phyloP scores from a whole-genome alignment of 805 yeast species.

The Hanseniaspora pseudoguilliermondii region DNA sequence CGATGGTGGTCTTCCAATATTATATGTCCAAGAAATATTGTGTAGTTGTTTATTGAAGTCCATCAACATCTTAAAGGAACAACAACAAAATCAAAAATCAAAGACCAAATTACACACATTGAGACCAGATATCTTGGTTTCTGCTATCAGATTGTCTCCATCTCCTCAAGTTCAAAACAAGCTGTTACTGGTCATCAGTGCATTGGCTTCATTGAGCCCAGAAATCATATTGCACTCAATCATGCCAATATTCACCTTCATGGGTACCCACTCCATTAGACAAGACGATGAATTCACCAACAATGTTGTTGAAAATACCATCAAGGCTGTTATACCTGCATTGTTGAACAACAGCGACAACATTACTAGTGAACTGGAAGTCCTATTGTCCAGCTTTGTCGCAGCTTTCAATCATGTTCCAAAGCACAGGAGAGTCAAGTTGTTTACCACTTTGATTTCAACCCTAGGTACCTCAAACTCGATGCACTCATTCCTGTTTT shows the following conservation, averaged over 20 bases:
- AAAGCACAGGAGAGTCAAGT: conserved; percentile 80
- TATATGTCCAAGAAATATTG: conserved; percentile 80
- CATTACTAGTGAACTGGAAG: conserved; percentile 57
- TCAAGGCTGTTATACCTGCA: conserved; percentile 82
- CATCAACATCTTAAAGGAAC: conserved; percentile 41
- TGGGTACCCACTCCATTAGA: conserved; percentile 95
- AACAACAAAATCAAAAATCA: conserved; percentile 16
- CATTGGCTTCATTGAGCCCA: conserved; percentile 77
- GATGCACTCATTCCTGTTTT: conserved; percentile 57
- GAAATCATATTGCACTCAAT: conserved; percentile 88
- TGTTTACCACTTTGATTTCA: conserved; percentile 64
- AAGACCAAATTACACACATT: conserved; percentile 49
- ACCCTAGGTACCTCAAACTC: conserved; percentile 60
- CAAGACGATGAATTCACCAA: conserved; percentile 94
- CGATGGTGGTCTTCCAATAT: conserved; percentile 83
- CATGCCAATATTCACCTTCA: conserved; percentile 98
- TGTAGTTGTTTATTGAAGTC: conserved; percentile 73
- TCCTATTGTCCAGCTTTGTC: conserved; percentile 75
- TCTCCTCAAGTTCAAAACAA: conserved; percentile 94
- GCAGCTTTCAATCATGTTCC: conserved; percentile 94
- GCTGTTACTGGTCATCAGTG: conserved; percentile 69
- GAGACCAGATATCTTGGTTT: conserved; percentile 81
- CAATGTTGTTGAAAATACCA: conserved; percentile 84
- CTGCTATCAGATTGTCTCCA: conserved; percentile 74
- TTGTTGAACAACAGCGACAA: conserved; percentile 42